Base-by-base conservation (phyloP, 148 eudicot species). In the Pouteria glomerata region DNA sequence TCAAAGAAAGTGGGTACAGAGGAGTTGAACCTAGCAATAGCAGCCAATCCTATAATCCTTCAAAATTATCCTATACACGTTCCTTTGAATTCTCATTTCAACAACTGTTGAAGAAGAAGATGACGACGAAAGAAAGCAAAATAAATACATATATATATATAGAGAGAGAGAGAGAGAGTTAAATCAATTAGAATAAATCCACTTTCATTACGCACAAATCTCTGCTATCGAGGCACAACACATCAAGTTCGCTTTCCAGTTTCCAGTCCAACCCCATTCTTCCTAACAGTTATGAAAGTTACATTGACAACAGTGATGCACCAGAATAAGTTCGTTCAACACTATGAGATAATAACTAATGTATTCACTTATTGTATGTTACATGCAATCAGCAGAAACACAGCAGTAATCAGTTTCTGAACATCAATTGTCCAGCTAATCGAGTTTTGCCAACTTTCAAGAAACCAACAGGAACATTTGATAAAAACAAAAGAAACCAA, bases 301-400 rank as follows among this genome's bases (percentile, higher is more conserved):
- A 23, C 8, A 55, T 55, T 55, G 58, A 23, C 30, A 8, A 11
- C 1, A 55, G 19, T 50, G 15, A 55, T 55, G n/a, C 21, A 3
- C 39, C 35, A 57, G 18, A 16, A 14, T 51, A 8, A 12, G 23
- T 15, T 34, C 18, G 33, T 21, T 18, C 57, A 67, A 66, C n/a
- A 18, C 19, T 11, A 23, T 53, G 11, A 5, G 10, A n/a, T 5
- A 12, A 19, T 13, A 34, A 29, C 18, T 24, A 63, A 18, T 26
- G 21, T n/a, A 21, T 42, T 47, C 39, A n/a, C 55, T 64, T 31
- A 58, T 47, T 66, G 18, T 44, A 66, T 44, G 14, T 15, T 61
- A 77, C 71, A 77, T 16, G 60, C 45, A 64, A 70, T 63, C 57
- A 57, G 42, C 24, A 37, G 2, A 61, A 39, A 61, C 51, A 42